A percentile compares a stretch with the other conserved stretches of the same genome.
Conservation (phyloP, 192 early-diverging fungal species). For the Coemansia erecta region DNA sequence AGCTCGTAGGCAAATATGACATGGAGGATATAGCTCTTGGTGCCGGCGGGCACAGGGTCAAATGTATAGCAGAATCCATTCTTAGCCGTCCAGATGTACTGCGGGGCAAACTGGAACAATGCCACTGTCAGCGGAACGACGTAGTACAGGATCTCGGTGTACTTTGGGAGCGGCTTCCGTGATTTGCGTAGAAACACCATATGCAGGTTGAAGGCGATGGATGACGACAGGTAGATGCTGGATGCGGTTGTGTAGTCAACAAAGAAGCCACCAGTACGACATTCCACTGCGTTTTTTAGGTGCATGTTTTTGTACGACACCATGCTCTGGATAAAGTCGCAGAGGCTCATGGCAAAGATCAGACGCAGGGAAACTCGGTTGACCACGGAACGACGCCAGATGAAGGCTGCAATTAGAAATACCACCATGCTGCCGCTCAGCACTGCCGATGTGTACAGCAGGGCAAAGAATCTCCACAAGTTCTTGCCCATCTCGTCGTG, state of each 20-base stretch:
- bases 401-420: slow-evolving; percentile 16
- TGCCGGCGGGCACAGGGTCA: slow-evolving; percentile 11
- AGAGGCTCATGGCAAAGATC: slow-evolving; percentile 24
- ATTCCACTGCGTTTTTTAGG: neutral
- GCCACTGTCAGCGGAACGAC: slow-evolving; percentile 15
- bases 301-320: neutral
- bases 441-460: neutral
- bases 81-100: slow-evolving; percentile 14
- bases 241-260: slow-evolving; percentile 13
- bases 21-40: slow-evolving; percentile 16
- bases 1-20: slow-evolving; percentile 14
- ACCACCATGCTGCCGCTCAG: slow-evolving; percentile 18
- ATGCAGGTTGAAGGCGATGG: slow-evolving; percentile 41
- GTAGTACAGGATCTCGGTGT: slow-evolving; percentile 38
- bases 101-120: slow-evolving; percentile 12
- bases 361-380: slow-evolving; percentile 34
- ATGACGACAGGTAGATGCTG: slow-evolving; percentile 33
- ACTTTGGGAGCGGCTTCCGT: slow-evolving; percentile 14
- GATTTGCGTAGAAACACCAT: slow-evolving; percentile 28
- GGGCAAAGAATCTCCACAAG: neutral
- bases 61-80: slow-evolving; percentile 18
- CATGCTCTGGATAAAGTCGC: slow-evolving; percentile 27
- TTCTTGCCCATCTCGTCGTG: neutral
- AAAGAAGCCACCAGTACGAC: slow-evolving; percentile 13
- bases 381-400: slow-evolving; percentile 31